Base-by-base conservation (phyloP, 257 asterid genomes). In the Buddleja alternifolia region DNA sequence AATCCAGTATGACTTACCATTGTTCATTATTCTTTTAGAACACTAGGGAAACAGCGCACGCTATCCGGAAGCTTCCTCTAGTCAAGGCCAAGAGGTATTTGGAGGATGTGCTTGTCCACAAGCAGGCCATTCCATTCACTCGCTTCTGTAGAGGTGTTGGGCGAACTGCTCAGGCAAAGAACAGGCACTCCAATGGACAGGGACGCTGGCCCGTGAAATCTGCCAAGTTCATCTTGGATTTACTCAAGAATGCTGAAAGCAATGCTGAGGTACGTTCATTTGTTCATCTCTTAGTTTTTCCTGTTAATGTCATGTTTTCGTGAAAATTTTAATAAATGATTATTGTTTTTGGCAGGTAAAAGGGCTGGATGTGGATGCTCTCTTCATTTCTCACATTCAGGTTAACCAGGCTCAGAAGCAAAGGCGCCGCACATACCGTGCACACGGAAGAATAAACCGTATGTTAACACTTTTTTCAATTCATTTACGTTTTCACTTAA, bases 381-480 rank as follows among this genome's bases (percentile, higher is more conserved):
- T 91, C 54, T 89, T n/a, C 85, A 89, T 91, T 41, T 83, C 96
- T 56, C 97, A 91, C 86, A 78, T 91, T 74, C 97, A 89, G 75
- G 97, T 91, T 46, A 91, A 91, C 78, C 95, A 90, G 59, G 97
- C 97, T 2, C 92, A 83, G 67, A 91, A 91, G 71, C 97, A 91
- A 77, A 83, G 97, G 54, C 93, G 96, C 19, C 89, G 97, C 10
- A 88, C 96, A 14, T 88, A 88, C 77, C 91, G 96, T 73, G 96
- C 93, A 5, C 93, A 86, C 46, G 93, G 96, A 64, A 82, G 95
- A 74, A 91, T 91, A 14, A 89, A 91, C 41, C 95, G 95, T 83
- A 58, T 48, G 84, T 54, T 59, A 32, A 10, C 29, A 6, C 10
- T 16, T 14, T 16, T 6, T 34, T 17, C 50, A 24, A 9, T 55